phyloP scores from a whole-genome alignment of 2,329 filamentous ascomycete species.

The Penicillium vulpinum region DNA sequence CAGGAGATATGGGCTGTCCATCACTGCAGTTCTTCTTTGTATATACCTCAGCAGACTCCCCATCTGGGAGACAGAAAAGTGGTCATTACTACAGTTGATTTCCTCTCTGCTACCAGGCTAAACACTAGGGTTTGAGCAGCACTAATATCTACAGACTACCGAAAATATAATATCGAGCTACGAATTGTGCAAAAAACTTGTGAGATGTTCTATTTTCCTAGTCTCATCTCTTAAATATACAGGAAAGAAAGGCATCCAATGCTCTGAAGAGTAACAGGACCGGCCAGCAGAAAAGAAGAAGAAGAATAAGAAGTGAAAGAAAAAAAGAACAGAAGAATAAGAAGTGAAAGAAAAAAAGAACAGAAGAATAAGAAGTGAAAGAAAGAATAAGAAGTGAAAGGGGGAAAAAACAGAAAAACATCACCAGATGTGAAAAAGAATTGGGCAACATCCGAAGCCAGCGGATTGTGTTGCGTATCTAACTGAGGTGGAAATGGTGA shows the following conservation, averaged over 20 bases:
- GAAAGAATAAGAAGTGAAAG: too few relatives aligned
- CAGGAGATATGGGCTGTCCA: background rate
- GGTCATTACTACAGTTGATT: background rate
- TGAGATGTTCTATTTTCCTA: slow-evolving; percentile 9
- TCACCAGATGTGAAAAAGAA: background rate
- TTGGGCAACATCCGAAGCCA: slow-evolving; percentile 15
- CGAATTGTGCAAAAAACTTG: background rate
- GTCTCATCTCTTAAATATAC: slow-evolving; percentile 20
- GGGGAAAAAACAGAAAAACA: background rate
- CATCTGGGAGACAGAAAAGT: background rate
- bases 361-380: too few relatives aligned
- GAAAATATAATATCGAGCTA: background rate
- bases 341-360: too few relatives aligned
- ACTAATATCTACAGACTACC: background rate
- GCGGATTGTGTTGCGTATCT: slow-evolving; percentile 18
- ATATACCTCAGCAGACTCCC: background rate
- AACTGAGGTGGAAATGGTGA: slow-evolving; percentile 26
- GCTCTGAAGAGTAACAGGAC: slow-evolving; percentile 7
- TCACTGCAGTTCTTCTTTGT: background rate
- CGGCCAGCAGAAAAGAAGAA: slow-evolving; percentile 8
- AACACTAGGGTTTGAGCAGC: background rate
- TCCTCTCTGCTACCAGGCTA: background rate
- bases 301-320: background rate
- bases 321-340: too few relatives aligned
- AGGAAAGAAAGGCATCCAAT: slow-evolving; percentile 14